Evolutionary conservation across 225 moss, liverwort and hornwort genomes (phyloP), one percentile per base, ranked within the genome.

Genomic region (Anthoceros angustus): DNA sequence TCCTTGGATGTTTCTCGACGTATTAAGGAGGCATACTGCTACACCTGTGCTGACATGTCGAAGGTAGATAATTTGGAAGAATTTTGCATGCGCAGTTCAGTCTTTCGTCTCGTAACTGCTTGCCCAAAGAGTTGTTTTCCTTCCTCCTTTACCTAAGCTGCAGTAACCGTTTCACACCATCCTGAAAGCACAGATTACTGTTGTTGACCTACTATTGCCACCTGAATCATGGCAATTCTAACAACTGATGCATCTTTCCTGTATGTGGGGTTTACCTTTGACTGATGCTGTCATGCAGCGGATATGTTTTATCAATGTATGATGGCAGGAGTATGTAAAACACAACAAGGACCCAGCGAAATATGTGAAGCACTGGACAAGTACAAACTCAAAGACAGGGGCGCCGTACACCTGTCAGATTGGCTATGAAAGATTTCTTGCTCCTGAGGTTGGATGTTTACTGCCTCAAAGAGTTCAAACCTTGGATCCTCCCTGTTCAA

Each of bases 1-100:
- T 92, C 92, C 6, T 71, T 92, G 71, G 92, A 92, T 63, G 85
- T 84, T 43, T 83, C 88, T 64, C 81, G 88, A 73, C 86, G 77
- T 62, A 86, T 92, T 38, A 92, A 92, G 73, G 92, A 92, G 79
- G 79, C 79, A 64, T 86, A 88, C 68, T 92, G 92, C 78, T 92
- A 92, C 69, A 92, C 88, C 12, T 92, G 92, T 83, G 86, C 92
- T 42, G 92, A 88, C 71, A 92, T 92, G 67, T 86, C 86, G 6
- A 92, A 92, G 92, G 92, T 92, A 81, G 5, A 45, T 26, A 38
- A 32, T 32, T 32, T 32, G 32, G 32, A 4, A 32, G 32, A 55
- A 18, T 55, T 5, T 55, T 55, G 55, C 55, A 18, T 20, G 55
- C 23, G 55, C 55, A 20, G n/a, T 32, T 4, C 18, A 55, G 12